Base-by-base conservation (phyloP, 805 yeast genomes). In the Zygosaccharomyces siamensis region DNA sequence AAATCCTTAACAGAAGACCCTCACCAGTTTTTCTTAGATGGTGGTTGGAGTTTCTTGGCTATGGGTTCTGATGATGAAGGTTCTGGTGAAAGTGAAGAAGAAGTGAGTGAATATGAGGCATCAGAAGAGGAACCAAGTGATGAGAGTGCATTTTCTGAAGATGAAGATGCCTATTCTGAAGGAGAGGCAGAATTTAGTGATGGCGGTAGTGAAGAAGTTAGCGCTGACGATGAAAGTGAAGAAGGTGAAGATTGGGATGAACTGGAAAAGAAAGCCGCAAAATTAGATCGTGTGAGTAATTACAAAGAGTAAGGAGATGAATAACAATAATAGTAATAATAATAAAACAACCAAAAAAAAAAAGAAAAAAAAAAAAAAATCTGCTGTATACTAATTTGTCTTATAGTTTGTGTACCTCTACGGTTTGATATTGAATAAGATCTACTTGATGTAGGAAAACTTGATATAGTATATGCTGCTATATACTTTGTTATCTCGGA, bases 31-130 rank as follows among this genome's bases (percentile, higher is more conserved):
- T 93, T 90, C 69, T 72, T 79, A 42, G 95, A 88, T 61, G 99
- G 98, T 48, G 99, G 99, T 46, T 93, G 99, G 99, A 78, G 81
- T 26, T 89, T 93, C 78, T 78, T 93, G 67, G 87, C 89, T 26
- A 92, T 93, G 37, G 92, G 83, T 40, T 89, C 90, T 18, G 96
- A 84, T 50, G 85, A 79, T 43, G 95, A 81, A 52, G 80, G 74
- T 28, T 86, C 79, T 16, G 82, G 77, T 42, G 86, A 79, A 38
- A 83, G 79, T 39, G 86, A 80, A 51, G 93, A 84, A 61, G 95
- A 84, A 61, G 58, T 67, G 14, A 68, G 73, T 41, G 76, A 72
- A 48, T 72, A 71, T 43, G 76, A 72, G 55, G 75, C 72, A 2
- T 69, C 73, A 40, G 76, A 72, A 45, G 71, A 68, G 23, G 74